Conservation (phyloP, 2,329 filamentous ascomycete species). For the Xylaria sp. region DNA sequence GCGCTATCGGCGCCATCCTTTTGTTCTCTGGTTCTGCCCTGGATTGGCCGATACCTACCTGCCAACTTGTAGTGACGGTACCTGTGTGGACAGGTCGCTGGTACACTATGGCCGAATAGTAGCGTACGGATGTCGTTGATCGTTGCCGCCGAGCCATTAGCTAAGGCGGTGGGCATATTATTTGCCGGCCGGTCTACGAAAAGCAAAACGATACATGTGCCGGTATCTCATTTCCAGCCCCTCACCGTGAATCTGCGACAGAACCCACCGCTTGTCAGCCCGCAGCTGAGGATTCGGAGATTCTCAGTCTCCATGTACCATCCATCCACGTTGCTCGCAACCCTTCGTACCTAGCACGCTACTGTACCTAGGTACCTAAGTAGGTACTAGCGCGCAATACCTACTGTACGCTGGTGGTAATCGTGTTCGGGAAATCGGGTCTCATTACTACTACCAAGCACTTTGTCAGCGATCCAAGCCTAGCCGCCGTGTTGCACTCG, state of each 20-base stretch:
- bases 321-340: too few relatives aligned
- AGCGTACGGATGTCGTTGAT: conserved; percentile 7
- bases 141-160: not conserved
- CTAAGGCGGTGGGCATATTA: conserved; percentile 4
- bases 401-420: not conserved
- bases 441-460: conserved; percentile 4
- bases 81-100: not conserved
- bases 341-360: too few relatives aligned
- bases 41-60: not conserved
- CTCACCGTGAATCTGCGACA: not conserved
- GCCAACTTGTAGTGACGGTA: too few relatives aligned
- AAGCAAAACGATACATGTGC: not conserved
- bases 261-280: conserved; percentile 11
- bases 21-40: not conserved
- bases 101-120: conserved; percentile 8
- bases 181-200: conserved; percentile 27
- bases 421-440: not conserved
- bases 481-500: not conserved
- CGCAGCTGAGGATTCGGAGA: conserved; percentile 20
- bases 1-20: not conserved
- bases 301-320: not conserved
- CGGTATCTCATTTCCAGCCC: not conserved
- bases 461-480: not conserved
- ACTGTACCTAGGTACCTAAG: too few relatives aligned
- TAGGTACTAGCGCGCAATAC: not conserved